Base-by-base conservation (phyloP, 371 early-diverging fungal species). In the Mucor circinelloides region DNA sequence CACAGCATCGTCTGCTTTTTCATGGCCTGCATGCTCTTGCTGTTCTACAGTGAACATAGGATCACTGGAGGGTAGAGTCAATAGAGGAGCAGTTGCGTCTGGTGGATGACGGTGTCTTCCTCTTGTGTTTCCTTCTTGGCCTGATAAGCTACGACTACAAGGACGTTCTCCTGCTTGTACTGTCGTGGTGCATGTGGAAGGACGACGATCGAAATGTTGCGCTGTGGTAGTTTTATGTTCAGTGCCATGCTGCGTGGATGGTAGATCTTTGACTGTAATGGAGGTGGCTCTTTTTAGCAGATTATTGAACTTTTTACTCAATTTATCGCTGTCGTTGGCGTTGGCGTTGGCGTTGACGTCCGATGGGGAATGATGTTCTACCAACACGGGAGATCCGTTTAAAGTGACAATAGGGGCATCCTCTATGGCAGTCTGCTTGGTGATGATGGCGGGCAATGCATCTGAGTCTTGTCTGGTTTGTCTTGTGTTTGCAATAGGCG, bases 1-100 rank as follows among this genome's bases (percentile, higher is more conserved):
- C 21, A 87, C 81, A 60, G 72, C 55, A 36, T 80, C 76, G 65
- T 91, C 91, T 0, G 86, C 87, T 21, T 48, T 48, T 21, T 48
- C 34, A 34, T 8, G 48, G 9, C 21, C 23, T 5, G 6, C 23
- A 23, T n/a, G 19, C 2, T 48, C 19, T 8, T 48, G 6, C 21
- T 48, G 8, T 7, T 48, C 23, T n/a, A 48, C 21, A 9, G 48
- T 0, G 7, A 23, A 21, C 10, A 23, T 6, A 19, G 23, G 48
- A 10, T 48, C 48, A 10, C 48, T 48, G 2, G 48, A 21, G 7
- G 48, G 48, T 19, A 48, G 21, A 21, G 48, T n/a, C 21, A 48
- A 3, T 10, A 48, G 19, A 23, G 48, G 3, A 23, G 0, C 9
- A 13, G 25, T 19, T 0, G 3, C 17, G 23, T 44, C 30, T 30